Evolutionary conservation across 257 asterid genomes (phyloP).

Genomic region (Euphrasia confusa): DNA sequence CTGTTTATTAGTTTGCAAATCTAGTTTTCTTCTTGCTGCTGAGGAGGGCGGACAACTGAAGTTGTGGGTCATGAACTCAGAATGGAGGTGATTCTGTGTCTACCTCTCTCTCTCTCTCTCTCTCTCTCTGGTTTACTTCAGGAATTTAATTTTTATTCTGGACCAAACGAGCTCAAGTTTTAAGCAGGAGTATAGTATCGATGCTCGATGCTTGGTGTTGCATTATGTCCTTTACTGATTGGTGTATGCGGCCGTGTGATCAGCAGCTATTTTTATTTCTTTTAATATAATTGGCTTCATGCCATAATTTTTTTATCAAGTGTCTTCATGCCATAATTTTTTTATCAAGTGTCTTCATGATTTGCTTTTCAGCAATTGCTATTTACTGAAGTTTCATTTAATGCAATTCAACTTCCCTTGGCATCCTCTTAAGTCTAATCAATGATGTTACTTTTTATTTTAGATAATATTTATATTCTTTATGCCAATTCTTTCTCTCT

Average conservation of each 20-base stretch:
- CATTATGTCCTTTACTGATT: conserved; percentile 14
- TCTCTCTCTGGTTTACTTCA: conserved; percentile 12
- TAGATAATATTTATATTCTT: not conserved
- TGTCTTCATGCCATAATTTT: not conserved
- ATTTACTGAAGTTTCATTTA: not conserved
- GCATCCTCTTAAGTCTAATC: too few relatives aligned
- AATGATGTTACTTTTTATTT: conserved; percentile 2
- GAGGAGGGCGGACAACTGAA: conserved; percentile 79
- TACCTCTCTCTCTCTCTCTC: conserved; percentile 3
- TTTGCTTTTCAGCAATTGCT: not conserved
- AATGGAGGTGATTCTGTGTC: conserved; percentile 69
- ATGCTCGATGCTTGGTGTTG: conserved; percentile 13
- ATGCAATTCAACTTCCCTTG: not conserved
- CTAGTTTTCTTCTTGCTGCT: conserved; percentile 70
- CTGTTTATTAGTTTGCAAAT: conserved; percentile 73
- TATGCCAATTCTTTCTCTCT: conserved; percentile 29
- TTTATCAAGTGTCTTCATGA: not conserved
- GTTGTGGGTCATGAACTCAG: conserved; percentile 81
- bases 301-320: not conserved
- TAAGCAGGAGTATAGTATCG: conserved; percentile 13
- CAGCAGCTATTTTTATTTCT: conserved; percentile 1
- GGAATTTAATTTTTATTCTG: conserved; percentile 9
- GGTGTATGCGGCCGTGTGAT: not conserved
- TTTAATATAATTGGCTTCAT: conserved; percentile 1
- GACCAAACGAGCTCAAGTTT: conserved; percentile 20